Percentiles rank a stretch among this genome's conserved stretches.
Conservation (phyloP, 2,329 filamentous ascomycete species). For the Aspergillus ustus region DNA sequence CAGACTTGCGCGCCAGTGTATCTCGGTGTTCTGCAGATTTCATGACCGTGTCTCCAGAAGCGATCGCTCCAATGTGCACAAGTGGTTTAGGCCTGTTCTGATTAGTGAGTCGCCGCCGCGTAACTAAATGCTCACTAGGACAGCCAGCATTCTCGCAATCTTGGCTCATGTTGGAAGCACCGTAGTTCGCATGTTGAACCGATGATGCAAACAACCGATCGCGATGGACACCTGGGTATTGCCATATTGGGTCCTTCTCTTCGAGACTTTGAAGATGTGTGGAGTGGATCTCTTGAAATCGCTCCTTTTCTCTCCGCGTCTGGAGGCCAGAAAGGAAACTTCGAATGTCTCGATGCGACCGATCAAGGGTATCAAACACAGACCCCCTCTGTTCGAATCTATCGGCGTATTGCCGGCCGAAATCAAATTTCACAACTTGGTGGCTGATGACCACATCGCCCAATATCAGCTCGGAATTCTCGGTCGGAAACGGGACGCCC, state of each 20-base stretch:
- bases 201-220: background rate
- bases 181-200: constrained; percentile 12
- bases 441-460: constrained; percentile 13
- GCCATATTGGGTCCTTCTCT: background rate
- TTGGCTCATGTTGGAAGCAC: background rate
- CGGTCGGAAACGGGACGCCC: background rate
- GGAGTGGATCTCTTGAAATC: background rate
- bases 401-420: constrained; percentile 4
- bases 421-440: background rate
- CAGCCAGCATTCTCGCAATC: background rate
- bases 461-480: background rate
- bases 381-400: background rate
- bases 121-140: background rate
- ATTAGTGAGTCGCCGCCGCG: background rate
- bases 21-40: constrained; percentile 18
- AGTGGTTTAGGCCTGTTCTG: background rate
- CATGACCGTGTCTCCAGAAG: constrained; percentile 21
- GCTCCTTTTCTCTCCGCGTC: background rate
- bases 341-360: background rate
- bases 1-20: background rate
- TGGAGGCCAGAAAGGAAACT: background rate
- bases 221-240: background rate
- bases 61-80: constrained; percentile 14
- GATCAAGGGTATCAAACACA: background rate
- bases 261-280: background rate